Percentiles rank a stretch among this genome's conserved stretches.
Conservation (phyloP, 192 early-diverging fungal species). For the Podila clonocystis region DNA sequence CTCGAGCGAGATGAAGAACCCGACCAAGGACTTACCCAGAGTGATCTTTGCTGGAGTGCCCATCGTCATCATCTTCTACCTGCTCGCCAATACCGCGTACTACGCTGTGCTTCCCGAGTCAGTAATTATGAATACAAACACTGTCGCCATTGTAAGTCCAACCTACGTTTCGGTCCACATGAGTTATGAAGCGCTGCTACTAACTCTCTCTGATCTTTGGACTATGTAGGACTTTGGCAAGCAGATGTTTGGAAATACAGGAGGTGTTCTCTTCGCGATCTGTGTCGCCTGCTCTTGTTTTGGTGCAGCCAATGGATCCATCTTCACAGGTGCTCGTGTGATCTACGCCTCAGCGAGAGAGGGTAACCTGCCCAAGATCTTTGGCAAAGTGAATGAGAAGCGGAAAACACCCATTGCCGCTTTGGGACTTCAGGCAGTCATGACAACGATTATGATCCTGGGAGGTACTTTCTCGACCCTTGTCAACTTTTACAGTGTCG, state of each 20-base stretch:
- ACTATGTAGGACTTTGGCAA: conserved; percentile 72
- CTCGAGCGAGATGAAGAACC: conserved; percentile 86
- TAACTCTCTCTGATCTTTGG: background rate
- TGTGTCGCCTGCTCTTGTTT: conserved; percentile 79
- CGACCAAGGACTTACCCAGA: conserved; percentile 80
- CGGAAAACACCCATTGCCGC: conserved; percentile 75
- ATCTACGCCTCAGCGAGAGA: conserved; percentile 73
- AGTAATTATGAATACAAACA: conserved; percentile 72
- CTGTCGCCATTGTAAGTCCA: conserved; percentile 60
- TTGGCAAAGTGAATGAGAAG: conserved; percentile 67
- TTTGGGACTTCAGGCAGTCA: conserved; percentile 66
- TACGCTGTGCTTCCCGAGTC: conserved; percentile 79
- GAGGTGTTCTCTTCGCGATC: conserved; percentile 75
- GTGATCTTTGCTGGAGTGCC: conserved; percentile 82
- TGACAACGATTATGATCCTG: conserved; percentile 71
- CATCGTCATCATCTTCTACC: conserved; percentile 76
- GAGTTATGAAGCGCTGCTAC: background rate
- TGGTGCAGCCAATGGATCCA: conserved; percentile 80
- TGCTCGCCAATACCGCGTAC: conserved; percentile 85
- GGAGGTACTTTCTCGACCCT: conserved; percentile 73
- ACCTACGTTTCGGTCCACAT: background rate
- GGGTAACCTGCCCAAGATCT: conserved; percentile 73
- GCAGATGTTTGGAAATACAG: conserved; percentile 70
- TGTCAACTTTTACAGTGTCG: conserved; percentile 81
- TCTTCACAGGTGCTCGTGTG: conserved; percentile 79